phyloP scores from a whole-genome alignment of 1,284 basidiomycete species.

The Cryptococcus amylolentus region DNA sequence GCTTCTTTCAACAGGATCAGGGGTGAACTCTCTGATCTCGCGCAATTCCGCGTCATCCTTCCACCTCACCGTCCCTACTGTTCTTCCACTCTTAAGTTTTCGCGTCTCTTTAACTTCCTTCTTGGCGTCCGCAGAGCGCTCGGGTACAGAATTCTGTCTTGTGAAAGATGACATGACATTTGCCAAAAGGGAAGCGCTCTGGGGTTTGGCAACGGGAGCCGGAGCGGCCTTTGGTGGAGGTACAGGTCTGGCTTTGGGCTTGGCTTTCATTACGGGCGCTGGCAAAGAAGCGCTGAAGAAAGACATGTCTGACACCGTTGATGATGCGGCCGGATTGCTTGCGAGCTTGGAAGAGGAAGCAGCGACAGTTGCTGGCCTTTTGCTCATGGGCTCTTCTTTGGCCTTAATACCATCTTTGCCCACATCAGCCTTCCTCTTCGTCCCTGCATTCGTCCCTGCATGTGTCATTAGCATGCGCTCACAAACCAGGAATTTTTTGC shows the following conservation, averaged over 20 bases:
- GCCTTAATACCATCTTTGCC: conserved; percentile 3
- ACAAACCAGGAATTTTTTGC: background rate
- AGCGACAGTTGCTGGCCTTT: conserved; percentile 4
- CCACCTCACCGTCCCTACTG: conserved; percentile 38
- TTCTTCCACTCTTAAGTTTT: conserved; percentile 18
- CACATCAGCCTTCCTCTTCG: conserved; percentile 13
- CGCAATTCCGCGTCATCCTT: conserved; percentile 25
- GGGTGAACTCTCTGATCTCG: conserved; percentile 25
- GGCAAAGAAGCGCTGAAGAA: conserved; percentile 28
- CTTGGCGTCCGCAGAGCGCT: conserved; percentile 3
- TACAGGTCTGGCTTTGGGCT: conserved; percentile 24
- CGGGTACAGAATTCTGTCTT: background rate
- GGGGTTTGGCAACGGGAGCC: background rate
- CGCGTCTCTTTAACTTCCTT: conserved; percentile 6
- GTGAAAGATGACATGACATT: background rate
- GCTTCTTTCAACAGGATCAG: conserved; percentile 33
- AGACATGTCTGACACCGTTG: conserved; percentile 27
- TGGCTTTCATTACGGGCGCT: conserved; percentile 9
- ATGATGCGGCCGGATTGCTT: background rate
- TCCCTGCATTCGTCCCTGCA: background rate
- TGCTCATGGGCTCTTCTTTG: background rate
- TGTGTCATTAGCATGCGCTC: background rate
- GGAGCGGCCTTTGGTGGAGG: conserved; percentile 21
- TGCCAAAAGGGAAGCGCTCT: background rate
- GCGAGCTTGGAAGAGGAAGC: conserved; percentile 1